Evolutionary conservation across 2,329 filamentous ascomycete genomes (phyloP).

Genomic region (Aspergillus sp.): DNA sequence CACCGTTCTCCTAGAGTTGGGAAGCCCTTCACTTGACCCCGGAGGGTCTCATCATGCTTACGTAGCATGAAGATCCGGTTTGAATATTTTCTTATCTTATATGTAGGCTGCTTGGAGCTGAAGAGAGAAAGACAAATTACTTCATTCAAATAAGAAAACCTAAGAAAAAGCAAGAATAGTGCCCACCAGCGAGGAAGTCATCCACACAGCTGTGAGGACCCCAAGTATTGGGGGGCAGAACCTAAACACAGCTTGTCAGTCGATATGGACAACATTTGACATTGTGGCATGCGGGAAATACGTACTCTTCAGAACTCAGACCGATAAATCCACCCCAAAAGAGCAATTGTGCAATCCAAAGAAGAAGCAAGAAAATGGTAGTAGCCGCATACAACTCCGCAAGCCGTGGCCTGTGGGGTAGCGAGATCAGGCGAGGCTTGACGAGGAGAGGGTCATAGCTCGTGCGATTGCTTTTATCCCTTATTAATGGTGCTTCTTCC

Average conservation of each 20-base stretch:
- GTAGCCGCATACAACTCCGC: background rate
- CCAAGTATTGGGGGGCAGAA: constrained; percentile 5
- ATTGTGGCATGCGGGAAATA: background rate
- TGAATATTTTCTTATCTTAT: too few relatives aligned
- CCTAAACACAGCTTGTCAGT: constrained; percentile 3
- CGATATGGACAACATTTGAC: background rate
- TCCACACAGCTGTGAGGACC: constrained; percentile 7
- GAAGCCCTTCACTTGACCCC: too few relatives aligned
- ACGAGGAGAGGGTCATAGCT: constrained; percentile 1
- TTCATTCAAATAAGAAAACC: too few relatives aligned
- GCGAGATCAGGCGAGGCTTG: background rate
- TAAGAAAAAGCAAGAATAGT: background rate
- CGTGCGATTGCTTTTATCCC: background rate
- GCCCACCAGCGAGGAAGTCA: background rate
- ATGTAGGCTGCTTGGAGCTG: too few relatives aligned
- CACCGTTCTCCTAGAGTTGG: too few relatives aligned
- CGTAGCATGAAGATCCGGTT: too few relatives aligned
- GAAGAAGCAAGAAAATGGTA: background rate
- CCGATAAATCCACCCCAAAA: constrained; percentile 13
- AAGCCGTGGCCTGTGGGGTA: background rate
- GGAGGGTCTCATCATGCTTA: too few relatives aligned
- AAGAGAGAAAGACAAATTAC: too few relatives aligned
- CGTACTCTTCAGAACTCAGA: constrained; percentile 6
- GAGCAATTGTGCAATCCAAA: constrained; percentile 9
- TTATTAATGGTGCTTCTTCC: background rate